A percentile compares a stretch with the other conserved stretches of the same genome.
phyloP scores from a whole-genome alignment of 345 rosid genomes.

The Euclidium syriacum region DNA sequence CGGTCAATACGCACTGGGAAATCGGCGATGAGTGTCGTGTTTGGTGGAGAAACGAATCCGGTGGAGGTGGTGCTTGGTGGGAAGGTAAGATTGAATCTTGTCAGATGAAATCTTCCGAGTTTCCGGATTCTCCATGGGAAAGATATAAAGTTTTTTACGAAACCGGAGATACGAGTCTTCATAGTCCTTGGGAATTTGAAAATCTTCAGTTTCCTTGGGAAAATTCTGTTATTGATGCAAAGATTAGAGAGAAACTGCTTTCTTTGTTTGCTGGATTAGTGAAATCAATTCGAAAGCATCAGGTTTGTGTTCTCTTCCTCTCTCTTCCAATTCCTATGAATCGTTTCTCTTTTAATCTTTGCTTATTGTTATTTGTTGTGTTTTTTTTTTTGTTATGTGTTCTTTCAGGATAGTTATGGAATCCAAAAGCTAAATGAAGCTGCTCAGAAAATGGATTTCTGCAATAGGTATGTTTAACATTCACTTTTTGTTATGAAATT shows the following conservation, averaged over 20 bases:
- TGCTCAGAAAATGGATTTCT: conserved; percentile 66
- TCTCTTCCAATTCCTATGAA: background rate
- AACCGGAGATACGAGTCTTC: conserved; percentile 47
- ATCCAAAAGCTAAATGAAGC: conserved; percentile 69
- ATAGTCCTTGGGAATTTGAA: conserved; percentile 96
- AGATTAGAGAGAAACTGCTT: conserved; percentile 43
- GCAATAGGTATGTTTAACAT: conserved; percentile 53
- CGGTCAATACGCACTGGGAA: conserved; percentile 61
- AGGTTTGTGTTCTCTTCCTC: conserved; percentile 50
- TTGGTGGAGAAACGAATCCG: conserved; percentile 79
- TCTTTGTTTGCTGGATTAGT: conserved; percentile 54
- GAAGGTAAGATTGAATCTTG: conserved; percentile 57
- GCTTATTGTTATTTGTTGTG: too few species aligned
- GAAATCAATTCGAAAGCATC: conserved; percentile 44
- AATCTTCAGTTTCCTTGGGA: conserved; percentile 55
- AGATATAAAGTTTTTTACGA: conserved; percentile 51
- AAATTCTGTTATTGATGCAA: conserved; percentile 53
- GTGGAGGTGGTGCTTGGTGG: conserved; percentile 87
- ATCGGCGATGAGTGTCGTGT: conserved; percentile 67
- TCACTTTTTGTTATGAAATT: conserved; percentile 1
- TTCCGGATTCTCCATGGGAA: conserved; percentile 97
- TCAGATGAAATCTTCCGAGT: conserved; percentile 56
- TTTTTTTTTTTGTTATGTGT: conserved; percentile 5
- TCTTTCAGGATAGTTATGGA: conserved; percentile 74
- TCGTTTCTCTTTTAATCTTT: background rate